A percentile compares a stretch with the other conserved stretches of the same genome.
These are phyloP conservation scores for Paracorniculantispora psalliotae DNA, from an alignment of 2,329 filamentous ascomycete species.

Conservation along the genomic window DNA sequence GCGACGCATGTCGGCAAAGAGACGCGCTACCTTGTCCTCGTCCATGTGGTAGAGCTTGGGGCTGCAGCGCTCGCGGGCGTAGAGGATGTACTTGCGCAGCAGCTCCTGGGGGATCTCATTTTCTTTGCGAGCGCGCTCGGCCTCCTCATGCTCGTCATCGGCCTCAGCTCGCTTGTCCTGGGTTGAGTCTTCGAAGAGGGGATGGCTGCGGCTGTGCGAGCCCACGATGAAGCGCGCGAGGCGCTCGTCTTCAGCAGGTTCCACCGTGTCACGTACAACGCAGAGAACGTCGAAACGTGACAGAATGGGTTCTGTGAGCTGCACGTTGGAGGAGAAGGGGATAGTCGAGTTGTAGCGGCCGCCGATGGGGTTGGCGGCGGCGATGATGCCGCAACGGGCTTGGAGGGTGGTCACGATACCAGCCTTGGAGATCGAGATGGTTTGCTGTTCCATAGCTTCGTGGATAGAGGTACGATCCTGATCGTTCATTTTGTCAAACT, in stretches of 20 bases:
- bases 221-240: conserved; percentile 92
- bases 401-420: conserved; percentile 97
- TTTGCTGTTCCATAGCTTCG: conserved; percentile 99
- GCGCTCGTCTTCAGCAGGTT: conserved; percentile 86
- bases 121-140: conserved; percentile 24
- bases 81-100: conserved; percentile 93
- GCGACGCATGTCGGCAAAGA: conserved; percentile 94
- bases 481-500: conserved; percentile 99
- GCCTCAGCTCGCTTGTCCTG: conserved; percentile 62
- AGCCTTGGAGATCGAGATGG: conserved; percentile 97
- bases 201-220: conserved; percentile 88
- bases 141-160: conserved; percentile 42
- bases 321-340: conserved; percentile 92
- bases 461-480: conserved; percentile 97
- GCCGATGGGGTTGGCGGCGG: conserved; percentile 92
- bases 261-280: conserved; percentile 92
- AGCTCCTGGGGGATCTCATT: conserved; percentile 84
- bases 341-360: conserved; percentile 96
- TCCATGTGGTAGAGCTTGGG: conserved; percentile 98
- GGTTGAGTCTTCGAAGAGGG: conserved; percentile 48
- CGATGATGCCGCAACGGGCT: conserved; percentile 91
- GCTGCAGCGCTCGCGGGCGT: conserved; percentile 80
- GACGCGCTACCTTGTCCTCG: conserved; percentile 88
- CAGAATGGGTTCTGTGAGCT: conserved; percentile 93
- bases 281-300: conserved; percentile 98